Conservation (phyloP, 768 basidiomycete genomes). For the Mycena alexandri region DNA sequence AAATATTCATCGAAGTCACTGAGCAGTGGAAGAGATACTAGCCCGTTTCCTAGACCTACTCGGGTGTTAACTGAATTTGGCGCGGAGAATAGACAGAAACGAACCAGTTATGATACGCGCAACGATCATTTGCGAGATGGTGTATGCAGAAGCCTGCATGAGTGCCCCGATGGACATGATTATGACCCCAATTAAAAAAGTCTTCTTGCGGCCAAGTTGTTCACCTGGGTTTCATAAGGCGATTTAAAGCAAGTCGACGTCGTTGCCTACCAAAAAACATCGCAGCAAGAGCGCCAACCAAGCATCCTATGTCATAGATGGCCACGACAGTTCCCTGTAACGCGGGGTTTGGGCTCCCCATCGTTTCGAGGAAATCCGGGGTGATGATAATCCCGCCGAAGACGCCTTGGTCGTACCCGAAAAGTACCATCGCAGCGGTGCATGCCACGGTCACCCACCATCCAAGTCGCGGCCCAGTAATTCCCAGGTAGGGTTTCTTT, state of each 20-base stretch:
- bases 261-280: conserved; percentile 51
- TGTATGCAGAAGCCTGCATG: conserved; percentile 60
- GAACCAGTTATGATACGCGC: conserved; percentile 61
- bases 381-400: conserved; percentile 67
- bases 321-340: conserved; percentile 65
- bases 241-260: not conserved
- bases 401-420: conserved; percentile 68
- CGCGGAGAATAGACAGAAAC: conserved; percentile 10
- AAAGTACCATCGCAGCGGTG: conserved; percentile 65
- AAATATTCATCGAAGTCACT: not conserved
- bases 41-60: conserved; percentile 62
- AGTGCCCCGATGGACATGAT: conserved; percentile 68
- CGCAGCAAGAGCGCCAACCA: conserved; percentile 56
- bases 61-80: not conserved
- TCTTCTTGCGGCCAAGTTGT: conserved; percentile 58
- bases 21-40: conserved; percentile 15
- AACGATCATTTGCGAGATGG: conserved; percentile 62
- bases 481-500: conserved; percentile 55
- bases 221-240: conserved; percentile 46
- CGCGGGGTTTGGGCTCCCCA: conserved; percentile 60
- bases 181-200: conserved; percentile 61
- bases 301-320: conserved; percentile 66
- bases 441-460: conserved; percentile 64
- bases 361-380: conserved; percentile 57
- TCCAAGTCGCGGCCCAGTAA: conserved; percentile 59